phyloP scores from a whole-genome alignment of 192 early-diverging fungal species.

The Linnemannia elongata region DNA sequence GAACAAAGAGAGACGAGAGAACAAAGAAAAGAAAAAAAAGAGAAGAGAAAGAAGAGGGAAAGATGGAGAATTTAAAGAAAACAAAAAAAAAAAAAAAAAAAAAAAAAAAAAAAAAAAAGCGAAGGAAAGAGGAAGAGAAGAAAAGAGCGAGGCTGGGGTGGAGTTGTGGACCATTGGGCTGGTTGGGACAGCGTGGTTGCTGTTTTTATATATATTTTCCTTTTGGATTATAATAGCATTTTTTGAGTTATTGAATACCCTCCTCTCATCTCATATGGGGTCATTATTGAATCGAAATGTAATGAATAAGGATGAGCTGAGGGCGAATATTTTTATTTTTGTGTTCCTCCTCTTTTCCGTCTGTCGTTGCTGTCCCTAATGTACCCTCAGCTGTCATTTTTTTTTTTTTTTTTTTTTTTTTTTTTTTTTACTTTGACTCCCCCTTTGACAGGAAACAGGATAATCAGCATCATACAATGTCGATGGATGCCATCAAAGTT shows the following conservation, averaged over 20 bases:
- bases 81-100: neutral
- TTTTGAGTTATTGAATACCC: neutral
- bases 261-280: neutral
- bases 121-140: neutral
- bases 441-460: neutral
- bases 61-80: neutral
- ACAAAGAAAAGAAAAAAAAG: no score
- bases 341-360: neutral
- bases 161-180: conserved; percentile 10
- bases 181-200: neutral
- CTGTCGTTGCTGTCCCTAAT: no score
- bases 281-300: no score
- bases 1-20: no score
- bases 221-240: neutral
- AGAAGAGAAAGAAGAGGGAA: neutral
- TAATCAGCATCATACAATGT: no score
- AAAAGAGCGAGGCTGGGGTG: neutral
- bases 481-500: no score
- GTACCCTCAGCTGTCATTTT: neutral
- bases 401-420: neutral
- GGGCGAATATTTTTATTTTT: neutral
- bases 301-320: neutral
- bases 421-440: neutral
- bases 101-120: neutral
- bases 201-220: no score